Percentiles rank a stretch among this genome's conserved stretches.
These are phyloP conservation scores for Solanum lignicaule DNA, from an alignment of 257 asterid genomes.

Conservation along the genomic window DNA sequence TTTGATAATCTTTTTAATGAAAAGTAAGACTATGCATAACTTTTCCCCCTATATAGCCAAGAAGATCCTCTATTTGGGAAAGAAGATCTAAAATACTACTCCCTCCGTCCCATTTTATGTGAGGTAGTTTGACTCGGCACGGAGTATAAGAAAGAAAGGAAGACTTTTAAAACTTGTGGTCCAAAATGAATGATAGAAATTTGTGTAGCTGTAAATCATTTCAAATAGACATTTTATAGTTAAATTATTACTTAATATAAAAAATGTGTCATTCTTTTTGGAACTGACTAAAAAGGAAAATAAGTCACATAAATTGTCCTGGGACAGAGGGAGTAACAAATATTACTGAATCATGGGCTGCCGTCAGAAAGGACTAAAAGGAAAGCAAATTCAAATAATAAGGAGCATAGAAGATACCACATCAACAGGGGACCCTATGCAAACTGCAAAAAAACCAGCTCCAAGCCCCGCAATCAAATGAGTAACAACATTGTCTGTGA, in stretches of 20 bases:
- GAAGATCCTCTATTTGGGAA: not conserved
- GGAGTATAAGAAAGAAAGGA: too few species aligned
- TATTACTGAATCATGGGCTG: not conserved
- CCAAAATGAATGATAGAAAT: too few species aligned
- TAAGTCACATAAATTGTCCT: too few species aligned
- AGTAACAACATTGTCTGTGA: slow-evolving; percentile 82
- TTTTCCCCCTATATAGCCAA: not conserved
- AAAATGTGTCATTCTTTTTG: too few species aligned
- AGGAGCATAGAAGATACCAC: slow-evolving; percentile 44
- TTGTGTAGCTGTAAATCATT: too few species aligned
- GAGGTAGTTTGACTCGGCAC: too few species aligned
- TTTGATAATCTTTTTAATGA: not conserved
- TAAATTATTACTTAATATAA: too few species aligned
- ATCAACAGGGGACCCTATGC: slow-evolving; percentile 98
- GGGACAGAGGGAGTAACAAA: not conserved
- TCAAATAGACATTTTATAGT: too few species aligned
- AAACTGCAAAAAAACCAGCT: slow-evolving; percentile 96
- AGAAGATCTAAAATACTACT: not conserved
- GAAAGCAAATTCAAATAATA: not conserved
- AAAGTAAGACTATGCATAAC: not conserved
- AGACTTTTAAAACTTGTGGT: too few species aligned
- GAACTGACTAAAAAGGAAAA: too few species aligned
- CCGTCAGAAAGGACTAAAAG: not conserved
- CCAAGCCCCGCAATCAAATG: slow-evolving; percentile 89
- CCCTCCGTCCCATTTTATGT: too few species aligned